Conservation (phyloP, 202 grass and related monocot genomes). For the Musa balbisiana region DNA sequence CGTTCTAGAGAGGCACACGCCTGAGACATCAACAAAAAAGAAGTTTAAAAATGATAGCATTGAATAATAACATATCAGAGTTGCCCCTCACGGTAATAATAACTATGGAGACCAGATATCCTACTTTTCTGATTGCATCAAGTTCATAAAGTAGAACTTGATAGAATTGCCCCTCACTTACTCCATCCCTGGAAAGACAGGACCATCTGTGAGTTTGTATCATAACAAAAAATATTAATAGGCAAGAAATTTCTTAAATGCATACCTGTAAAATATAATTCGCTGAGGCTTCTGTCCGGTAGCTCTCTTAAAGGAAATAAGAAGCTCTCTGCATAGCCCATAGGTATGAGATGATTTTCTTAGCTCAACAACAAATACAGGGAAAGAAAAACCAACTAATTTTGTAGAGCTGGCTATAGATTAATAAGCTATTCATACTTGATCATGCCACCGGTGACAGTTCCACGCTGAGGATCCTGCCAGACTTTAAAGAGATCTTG, state of each 20-base stretch:
- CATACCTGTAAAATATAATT: conserved; percentile 84
- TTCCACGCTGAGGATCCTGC: conserved; percentile 82
- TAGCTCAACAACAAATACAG: neutral
- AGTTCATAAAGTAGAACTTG: conserved; percentile 94
- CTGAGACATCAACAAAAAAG: neutral
- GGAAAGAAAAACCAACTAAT: neutral
- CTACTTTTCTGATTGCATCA: conserved; percentile 94
- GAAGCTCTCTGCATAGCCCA: conserved; percentile 50
- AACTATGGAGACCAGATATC: conserved; percentile 6
- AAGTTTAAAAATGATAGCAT: neutral
- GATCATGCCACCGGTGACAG: conserved; percentile 86
- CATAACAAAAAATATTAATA: conserved; percentile 6
- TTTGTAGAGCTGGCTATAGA: neutral
- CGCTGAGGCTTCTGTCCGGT: conserved; percentile 93
- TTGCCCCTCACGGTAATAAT: too few relatives aligned
- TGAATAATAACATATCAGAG: too few relatives aligned
- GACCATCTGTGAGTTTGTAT: neutral
- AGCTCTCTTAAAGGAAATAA: conserved; percentile 84
- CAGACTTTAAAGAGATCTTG: conserved; percentile 95
- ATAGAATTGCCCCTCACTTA: conserved; percentile 94
- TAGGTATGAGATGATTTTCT: neutral
- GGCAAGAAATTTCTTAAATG: neutral
- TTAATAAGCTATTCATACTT: conserved; percentile 45
- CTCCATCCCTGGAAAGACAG: conserved; percentile 66
- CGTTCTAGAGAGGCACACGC: conserved; percentile 9